Percentiles rank a stretch among this genome's conserved stretches.
phyloP scores from a whole-genome alignment of 1,284 basidiomycete genomes.

The Anthracocystis panici-leucophaei region DNA sequence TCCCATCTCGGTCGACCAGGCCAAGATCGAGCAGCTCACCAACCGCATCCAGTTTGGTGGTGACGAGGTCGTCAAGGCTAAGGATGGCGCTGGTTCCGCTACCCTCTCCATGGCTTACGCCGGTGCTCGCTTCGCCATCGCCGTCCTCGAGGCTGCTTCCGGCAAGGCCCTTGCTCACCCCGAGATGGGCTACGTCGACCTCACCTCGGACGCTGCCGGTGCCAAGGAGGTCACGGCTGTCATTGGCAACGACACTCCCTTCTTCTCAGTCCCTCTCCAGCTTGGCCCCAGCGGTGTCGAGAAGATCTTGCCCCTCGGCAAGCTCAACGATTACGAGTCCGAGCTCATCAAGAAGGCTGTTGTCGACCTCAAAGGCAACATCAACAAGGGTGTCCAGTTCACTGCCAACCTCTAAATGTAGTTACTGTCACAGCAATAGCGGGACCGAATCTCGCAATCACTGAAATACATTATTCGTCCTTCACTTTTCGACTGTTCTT shows the following conservation, averaged over 20 bases:
- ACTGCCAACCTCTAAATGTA: conserved; percentile 44
- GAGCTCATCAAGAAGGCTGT: conserved; percentile 72
- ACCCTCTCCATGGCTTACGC: conserved; percentile 93
- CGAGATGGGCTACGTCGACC: conserved; percentile 67
- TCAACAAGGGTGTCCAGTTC: conserved; percentile 71
- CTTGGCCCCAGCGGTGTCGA: conserved; percentile 71
- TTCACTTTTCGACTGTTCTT: too few relatives aligned
- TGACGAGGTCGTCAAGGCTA: conserved; percentile 89
- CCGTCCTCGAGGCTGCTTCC: conserved; percentile 62
- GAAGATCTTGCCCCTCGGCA: conserved; percentile 74
- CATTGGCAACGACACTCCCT: conserved; percentile 61
- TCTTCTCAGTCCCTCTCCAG: conserved; percentile 67
- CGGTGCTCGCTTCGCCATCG: conserved; percentile 65
- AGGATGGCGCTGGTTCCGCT: conserved; percentile 88
- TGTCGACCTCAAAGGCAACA: conserved; percentile 73
- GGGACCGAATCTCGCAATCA: neutral
- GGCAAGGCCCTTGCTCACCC: conserved; percentile 57
- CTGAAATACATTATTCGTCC: neutral
- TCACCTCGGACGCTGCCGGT: conserved; percentile 59
- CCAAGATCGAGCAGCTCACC: conserved; percentile 77
- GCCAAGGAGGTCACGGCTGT: conserved; percentile 58
- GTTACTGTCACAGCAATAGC: too few relatives aligned
- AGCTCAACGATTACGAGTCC: conserved; percentile 72
- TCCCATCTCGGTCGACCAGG: conserved; percentile 55
- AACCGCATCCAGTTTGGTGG: conserved; percentile 91